Conservation (phyloP, 2,329 filamentous ascomycete genomes). For the Scytalidium lignicola region DNA sequence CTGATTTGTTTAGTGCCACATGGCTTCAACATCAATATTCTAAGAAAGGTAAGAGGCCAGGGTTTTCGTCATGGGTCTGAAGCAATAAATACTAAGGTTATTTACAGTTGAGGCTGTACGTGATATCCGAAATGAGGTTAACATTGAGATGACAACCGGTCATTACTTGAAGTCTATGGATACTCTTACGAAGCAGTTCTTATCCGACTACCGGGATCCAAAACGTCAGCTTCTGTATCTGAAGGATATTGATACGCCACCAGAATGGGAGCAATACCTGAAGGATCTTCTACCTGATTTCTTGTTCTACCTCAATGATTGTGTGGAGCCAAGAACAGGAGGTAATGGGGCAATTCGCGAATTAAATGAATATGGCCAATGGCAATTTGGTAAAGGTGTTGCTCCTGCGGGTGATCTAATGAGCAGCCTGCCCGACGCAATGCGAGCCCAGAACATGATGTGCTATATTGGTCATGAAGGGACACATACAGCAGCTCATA, state of each 20-base stretch:
- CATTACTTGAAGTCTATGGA: conserved; percentile 90
- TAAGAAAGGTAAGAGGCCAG: conserved; percentile 60
- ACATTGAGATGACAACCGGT: conserved; percentile 79
- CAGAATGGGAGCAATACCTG: conserved; percentile 78
- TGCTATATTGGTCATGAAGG: conserved; percentile 98
- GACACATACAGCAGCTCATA: conserved; percentile 90
- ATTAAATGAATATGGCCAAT: conserved; percentile 32
- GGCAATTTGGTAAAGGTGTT: conserved; percentile 34
- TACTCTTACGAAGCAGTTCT: conserved; percentile 79
- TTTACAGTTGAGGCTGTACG: conserved; percentile 72
- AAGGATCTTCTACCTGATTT: conserved; percentile 71
- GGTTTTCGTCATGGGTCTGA: not conserved
- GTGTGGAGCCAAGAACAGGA: conserved; percentile 50
- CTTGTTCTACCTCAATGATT: conserved; percentile 89
- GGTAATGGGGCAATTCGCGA: conserved; percentile 51
- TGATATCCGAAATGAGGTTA: conserved; percentile 66
- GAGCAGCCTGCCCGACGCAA: conserved; percentile 79
- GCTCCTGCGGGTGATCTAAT: conserved; percentile 85
- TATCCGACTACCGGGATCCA: conserved; percentile 71
- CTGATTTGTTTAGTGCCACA: conserved; percentile 68
- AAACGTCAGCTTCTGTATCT: conserved; percentile 83
- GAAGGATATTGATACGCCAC: conserved; percentile 94
- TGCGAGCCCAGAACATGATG: conserved; percentile 96
- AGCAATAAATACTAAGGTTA: not conserved
- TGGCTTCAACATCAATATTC: conserved; percentile 80